Evolutionary conservation across 2,329 filamentous ascomycete species (phyloP).

Genomic region (Zelopaecilomyces penicillatus): DNA sequence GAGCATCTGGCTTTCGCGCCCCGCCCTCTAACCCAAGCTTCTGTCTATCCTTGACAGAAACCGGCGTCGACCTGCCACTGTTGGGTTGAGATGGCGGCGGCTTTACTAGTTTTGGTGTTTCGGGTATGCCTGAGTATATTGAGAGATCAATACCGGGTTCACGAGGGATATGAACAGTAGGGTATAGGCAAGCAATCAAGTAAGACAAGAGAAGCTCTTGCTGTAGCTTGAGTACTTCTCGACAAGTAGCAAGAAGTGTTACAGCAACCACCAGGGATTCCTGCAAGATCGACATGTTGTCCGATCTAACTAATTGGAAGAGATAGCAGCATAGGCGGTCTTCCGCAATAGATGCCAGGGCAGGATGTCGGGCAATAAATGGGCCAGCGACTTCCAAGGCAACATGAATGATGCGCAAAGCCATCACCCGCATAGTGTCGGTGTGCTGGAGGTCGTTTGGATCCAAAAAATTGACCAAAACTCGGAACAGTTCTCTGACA

Average conservation of each 20-base stretch:
- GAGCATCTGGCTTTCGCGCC: constrained; percentile 82
- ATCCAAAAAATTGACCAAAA: constrained; percentile 86
- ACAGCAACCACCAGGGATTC: constrained; percentile 88
- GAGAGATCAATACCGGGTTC: constrained; percentile 86
- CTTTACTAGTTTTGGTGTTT: constrained; percentile 80
- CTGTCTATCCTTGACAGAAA: constrained; percentile 85
- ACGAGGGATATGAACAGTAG: constrained; percentile 84
- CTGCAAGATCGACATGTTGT: constrained; percentile 91
- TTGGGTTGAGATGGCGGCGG: constrained; percentile 60
- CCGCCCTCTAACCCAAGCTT: constrained; percentile 89
- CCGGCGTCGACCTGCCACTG: constrained; percentile 82
- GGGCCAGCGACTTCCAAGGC: constrained; percentile 93
- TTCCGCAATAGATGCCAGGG: constrained; percentile 77
- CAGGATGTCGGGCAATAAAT: constrained; percentile 87
- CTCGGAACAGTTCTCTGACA: constrained; percentile 87
- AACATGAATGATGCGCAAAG: constrained; percentile 91
- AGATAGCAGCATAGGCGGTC: constrained; percentile 89
- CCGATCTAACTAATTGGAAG: constrained; percentile 91
- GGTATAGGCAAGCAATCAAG: constrained; percentile 85
- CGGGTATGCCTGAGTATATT: constrained; percentile 87
- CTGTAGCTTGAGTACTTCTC: constrained; percentile 84
- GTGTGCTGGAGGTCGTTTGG: constrained; percentile 89
- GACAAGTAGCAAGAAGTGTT: constrained; percentile 82
- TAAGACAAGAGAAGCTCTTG: constrained; percentile 96
- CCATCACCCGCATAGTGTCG: constrained; percentile 95